Percentiles rank a stretch among this genome's conserved stretches.
phyloP scores from a whole-genome alignment of 768 basidiomycete genomes.

The Podaxis sp. region DNA sequence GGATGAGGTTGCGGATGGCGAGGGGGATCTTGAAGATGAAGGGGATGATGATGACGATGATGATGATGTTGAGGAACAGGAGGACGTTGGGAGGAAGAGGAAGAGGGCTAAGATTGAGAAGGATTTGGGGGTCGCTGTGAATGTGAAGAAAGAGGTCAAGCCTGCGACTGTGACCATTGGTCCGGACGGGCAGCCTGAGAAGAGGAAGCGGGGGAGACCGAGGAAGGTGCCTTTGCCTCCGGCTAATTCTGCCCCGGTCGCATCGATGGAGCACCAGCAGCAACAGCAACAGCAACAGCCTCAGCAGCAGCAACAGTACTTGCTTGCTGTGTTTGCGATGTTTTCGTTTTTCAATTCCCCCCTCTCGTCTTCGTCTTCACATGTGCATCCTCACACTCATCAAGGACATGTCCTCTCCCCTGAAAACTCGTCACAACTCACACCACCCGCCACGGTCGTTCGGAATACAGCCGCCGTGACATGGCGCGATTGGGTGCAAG shows the following conservation, averaged over 20 bases:
- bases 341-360: conserved; percentile 86
- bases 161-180: conserved; percentile 20
- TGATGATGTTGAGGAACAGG: conserved; percentile 33
- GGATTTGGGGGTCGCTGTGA: conserved; percentile 10
- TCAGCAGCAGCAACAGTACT: conserved; percentile 53
- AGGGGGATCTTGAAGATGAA: conserved; percentile 50
- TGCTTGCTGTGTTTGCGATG: conserved; percentile 77
- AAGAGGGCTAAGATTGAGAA: conserved; percentile 56
- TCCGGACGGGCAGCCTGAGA: conserved; percentile 48
- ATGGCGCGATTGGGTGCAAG: conserved; percentile 52
- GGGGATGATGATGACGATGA: conserved; percentile 55
- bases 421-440: conserved; percentile 26
- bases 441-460: conserved; percentile 17
- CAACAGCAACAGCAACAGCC: conserved; percentile 12
- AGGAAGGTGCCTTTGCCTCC: conserved; percentile 60
- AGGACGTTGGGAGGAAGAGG: conserved; percentile 38
- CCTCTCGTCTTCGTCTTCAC: conserved; percentile 35
- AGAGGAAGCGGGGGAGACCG: conserved; percentile 81
- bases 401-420: conserved; percentile 51
- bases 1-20: conserved; percentile 57
- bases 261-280: conserved; percentile 17
- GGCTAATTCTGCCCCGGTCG: conserved; percentile 14
- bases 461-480: conserved; percentile 18
- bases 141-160: conserved; percentile 29
- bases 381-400: conserved; percentile 28